Percentiles rank a stretch among this genome's conserved stretches.
Evolutionary conservation across 306 rosid species (phyloP).

Genomic region (Adenanthera pavonina): DNA sequence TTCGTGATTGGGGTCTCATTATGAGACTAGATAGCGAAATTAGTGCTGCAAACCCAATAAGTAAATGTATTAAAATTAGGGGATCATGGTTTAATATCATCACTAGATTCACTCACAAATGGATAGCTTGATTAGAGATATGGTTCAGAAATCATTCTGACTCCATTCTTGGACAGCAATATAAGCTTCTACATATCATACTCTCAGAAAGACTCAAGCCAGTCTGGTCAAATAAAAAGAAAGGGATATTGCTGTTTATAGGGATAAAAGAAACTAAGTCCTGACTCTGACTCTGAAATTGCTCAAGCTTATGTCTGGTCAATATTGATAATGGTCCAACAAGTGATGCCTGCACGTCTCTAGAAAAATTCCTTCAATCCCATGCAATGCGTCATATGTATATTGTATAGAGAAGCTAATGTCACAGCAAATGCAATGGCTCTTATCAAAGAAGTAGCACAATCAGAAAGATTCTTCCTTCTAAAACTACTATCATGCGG

Average conservation of each 20-base stretch:
- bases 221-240: background rate
- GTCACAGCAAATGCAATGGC: background rate
- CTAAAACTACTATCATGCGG: background rate
- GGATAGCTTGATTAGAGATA: background rate
- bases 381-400: background rate
- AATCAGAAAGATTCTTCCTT: background rate
- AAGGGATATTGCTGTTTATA: background rate
- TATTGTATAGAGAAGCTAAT: background rate
- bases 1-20: background rate
- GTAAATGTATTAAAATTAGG: background rate
- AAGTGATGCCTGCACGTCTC: background rate
- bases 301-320: background rate
- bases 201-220: background rate
- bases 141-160: background rate
- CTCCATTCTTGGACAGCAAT: background rate
- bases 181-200: background rate
- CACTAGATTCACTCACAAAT: background rate
- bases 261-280: background rate
- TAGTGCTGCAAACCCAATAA: conserved; percentile 14
- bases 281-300: background rate
- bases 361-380: background rate
- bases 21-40: background rate
- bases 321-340: background rate
- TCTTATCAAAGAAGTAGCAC: background rate
- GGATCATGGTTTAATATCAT: background rate